phyloP scores from a whole-genome alignment of 306 rosid genomes.

The Hippophae gyantsensis region DNA sequence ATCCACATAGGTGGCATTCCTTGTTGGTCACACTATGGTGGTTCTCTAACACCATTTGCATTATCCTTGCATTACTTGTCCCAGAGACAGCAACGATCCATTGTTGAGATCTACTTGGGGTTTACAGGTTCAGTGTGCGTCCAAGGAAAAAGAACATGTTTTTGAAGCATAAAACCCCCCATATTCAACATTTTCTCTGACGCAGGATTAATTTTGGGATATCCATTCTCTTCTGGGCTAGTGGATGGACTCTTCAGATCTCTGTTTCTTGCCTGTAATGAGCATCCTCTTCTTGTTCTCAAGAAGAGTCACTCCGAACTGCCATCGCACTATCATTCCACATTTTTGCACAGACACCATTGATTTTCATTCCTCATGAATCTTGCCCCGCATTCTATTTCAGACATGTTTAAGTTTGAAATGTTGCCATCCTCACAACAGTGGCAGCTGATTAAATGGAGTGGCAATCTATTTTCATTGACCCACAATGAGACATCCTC shows the following conservation, averaged over 20 bases:
- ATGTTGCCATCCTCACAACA: conserved; percentile 58
- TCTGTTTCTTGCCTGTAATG: conserved; percentile 81
- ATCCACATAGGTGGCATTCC: conserved; percentile 8
- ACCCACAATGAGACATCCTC: no score
- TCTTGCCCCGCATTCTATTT: conserved; percentile 80
- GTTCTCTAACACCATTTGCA: conserved; percentile 12
- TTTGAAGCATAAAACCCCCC: conserved; percentile 77
- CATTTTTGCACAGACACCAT: conserved; percentile 61
- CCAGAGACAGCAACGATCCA: conserved; percentile 27
- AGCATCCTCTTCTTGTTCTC: conserved; percentile 66
- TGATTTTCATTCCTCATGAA: conserved; percentile 86
- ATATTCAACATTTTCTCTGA: conserved; percentile 97
- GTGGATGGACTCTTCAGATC: conserved; percentile 72
- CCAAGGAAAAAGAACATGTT: conserved; percentile 40
- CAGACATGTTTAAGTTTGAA: conserved; percentile 78
- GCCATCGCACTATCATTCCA: conserved; percentile 69
- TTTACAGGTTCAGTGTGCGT: conserved; percentile 32
- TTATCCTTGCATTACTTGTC: conserved; percentile 18
- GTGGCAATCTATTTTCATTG: no score
- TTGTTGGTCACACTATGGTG: conserved; percentile 7
- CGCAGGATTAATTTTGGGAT: conserved; percentile 96
- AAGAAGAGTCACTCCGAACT: conserved; percentile 66
- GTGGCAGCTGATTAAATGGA: conserved; percentile 75
- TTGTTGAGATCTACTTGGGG: conserved; percentile 71
- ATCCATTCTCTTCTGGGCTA: conserved; percentile 70